Base-by-base conservation (phyloP, 1,139 yeast genomes). In the Saccharomyces hybrid region DNA sequence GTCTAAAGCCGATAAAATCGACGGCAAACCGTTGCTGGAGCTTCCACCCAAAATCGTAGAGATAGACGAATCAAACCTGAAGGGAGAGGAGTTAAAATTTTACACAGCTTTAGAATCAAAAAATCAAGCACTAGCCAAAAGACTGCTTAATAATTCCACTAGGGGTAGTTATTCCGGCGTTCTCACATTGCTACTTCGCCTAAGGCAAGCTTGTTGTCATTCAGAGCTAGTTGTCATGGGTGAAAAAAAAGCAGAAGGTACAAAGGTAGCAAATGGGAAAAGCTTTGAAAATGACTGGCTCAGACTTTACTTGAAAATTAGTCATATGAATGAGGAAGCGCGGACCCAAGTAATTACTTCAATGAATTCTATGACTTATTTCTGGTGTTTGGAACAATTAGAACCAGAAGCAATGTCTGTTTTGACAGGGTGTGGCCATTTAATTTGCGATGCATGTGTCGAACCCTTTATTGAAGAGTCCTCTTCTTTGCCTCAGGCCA, bases 171-270 rank as follows among this genome's bases (percentile, higher is more conserved):
- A 80, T 64, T 78, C 86, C 5, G 79, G 79, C 56, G 83, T 89
- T 55, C 78, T 93, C 62, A 84, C 90, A 0, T 72, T 91, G 63
- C 76, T 93, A 57, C 73, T 91, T 50, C 78, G 98, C 52, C 75
- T 93, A 62, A 78, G 99, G 57, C 98, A 93, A 71, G 95, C 96
- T 2, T 88, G 97, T 67, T 84, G 91, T 63, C 98, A 93, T 70
- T 82, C 84, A 47, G 84, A 80, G 62, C 73, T 93, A 55, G 93
- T 89, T 42, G 80, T 82, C 58, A 75, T 86, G 53, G 91, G 91
- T 27, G 80, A 77, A 62, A 68, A 74, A 61, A 77, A 71, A 58
- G 72, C 75, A 11, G 69, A 66, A 20, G 62, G 60, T n/a, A 56
- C 66, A 13, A 65, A 59, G 52, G 65, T 66, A 20, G 66, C 58